phyloP scores from a whole-genome alignment of 139 green algal genomes.

The Chlorella sp. region DNA sequence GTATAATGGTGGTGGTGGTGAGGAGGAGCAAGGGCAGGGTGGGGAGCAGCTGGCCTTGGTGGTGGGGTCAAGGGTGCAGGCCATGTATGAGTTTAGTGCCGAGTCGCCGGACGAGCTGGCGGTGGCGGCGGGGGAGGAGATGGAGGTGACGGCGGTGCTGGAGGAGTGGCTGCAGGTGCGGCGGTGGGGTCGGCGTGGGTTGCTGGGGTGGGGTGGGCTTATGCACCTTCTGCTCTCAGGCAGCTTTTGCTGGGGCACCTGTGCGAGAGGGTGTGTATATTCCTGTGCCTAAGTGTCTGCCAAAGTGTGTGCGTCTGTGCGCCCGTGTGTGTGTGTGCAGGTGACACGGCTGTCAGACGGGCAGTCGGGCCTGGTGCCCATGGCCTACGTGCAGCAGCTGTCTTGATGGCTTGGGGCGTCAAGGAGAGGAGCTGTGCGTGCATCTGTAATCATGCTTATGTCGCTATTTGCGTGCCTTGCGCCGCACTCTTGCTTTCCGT shows the following conservation, averaged over 20 bases:
- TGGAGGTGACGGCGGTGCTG: conserved; percentile 42
- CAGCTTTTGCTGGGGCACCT: too few relatives aligned
- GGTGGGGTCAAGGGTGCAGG: background rate
- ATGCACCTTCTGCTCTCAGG: too few relatives aligned
- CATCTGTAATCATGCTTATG: too few relatives aligned
- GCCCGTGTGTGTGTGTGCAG: background rate
- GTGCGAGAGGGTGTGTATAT: background rate
- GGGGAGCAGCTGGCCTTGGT: too few relatives aligned
- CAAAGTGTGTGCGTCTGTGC: too few relatives aligned
- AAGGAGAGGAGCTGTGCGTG: too few relatives aligned
- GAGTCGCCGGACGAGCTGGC: conserved; percentile 9
- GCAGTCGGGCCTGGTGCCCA: conserved; percentile 17
- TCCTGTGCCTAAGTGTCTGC: background rate
- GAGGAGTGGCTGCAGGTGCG: too few relatives aligned
- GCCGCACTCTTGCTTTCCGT: too few relatives aligned
- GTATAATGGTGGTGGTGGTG: background rate
- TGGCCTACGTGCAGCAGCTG: conserved; percentile 21
- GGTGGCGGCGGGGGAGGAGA: conserved; percentile 19
- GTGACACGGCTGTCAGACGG: conserved; percentile 8
- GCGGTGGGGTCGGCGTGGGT: too few relatives aligned
- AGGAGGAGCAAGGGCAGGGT: background rate
- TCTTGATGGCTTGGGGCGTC: background rate
- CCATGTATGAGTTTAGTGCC: conserved; percentile 4
- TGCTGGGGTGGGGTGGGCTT: too few relatives aligned
- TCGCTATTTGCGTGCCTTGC: too few relatives aligned